Conservation (phyloP, 352 stramenopile species). For the Pythium coloratum region DNA sequence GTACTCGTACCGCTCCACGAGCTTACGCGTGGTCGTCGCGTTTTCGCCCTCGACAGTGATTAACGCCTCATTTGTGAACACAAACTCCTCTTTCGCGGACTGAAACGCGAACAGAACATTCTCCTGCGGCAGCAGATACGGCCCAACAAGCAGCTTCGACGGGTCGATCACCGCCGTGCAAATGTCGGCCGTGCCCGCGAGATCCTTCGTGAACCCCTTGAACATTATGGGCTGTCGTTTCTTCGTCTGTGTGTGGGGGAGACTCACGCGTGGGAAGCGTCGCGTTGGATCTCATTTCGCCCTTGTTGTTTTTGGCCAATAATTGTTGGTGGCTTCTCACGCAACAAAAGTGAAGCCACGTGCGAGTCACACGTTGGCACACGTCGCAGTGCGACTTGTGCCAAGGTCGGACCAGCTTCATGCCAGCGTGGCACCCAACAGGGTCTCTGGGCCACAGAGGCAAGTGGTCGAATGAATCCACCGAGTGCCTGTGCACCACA, state of each 20-base stretch:
- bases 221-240: constrained; percentile 33
- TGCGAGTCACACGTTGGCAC: no score
- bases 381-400: no score
- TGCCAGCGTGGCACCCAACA: no score
- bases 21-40: constrained; percentile 46
- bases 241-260: background rate
- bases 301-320: no score
- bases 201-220: constrained; percentile 49
- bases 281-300: no score
- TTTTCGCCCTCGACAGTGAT: constrained; percentile 39
- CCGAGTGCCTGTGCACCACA: background rate
- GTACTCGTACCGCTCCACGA: constrained; percentile 44
- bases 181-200: constrained; percentile 54
- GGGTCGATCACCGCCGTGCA: constrained; percentile 38
- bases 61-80: constrained; percentile 63
- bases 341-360: no score
- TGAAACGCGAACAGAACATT: constrained; percentile 54
- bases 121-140: constrained; percentile 46
- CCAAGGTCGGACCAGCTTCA: no score
- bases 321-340: no score
- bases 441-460: no score
- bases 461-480: background rate
- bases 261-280: no score
- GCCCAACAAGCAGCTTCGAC: constrained; percentile 29
- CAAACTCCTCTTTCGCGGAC: constrained; percentile 59